Percentiles rank a stretch among this genome's conserved stretches.
Conservation (phyloP, 2,329 filamentous ascomycete species). For the Byssoonygena ceratinophila region DNA sequence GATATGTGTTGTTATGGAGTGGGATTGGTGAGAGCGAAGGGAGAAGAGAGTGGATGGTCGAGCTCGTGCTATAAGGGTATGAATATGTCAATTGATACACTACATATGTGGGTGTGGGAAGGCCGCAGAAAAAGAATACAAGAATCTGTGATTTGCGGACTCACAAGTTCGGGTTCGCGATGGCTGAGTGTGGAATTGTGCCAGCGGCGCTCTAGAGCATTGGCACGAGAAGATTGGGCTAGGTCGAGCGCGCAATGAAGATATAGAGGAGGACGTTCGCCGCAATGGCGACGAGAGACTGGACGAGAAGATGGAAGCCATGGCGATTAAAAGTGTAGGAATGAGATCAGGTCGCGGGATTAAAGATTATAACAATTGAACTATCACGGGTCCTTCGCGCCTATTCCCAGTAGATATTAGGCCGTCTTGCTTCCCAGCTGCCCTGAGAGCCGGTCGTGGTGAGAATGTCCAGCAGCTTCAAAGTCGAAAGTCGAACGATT, state of each 20-base stretch:
- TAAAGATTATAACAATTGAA: neutral
- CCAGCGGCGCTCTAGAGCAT: constrained; percentile 3
- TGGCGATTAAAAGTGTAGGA: neutral
- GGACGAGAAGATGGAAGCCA: constrained; percentile 19
- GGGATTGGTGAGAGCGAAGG: constrained; percentile 12
- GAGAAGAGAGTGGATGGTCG: constrained; percentile 1
- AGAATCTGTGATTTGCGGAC: neutral
- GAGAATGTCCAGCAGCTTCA: neutral
- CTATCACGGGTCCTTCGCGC: neutral
- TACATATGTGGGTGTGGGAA: neutral
- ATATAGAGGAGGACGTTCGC: constrained; percentile 16
- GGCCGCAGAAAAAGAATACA: no score
- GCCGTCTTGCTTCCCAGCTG: neutral
- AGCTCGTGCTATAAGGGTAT: neutral
- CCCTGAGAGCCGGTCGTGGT: neutral
- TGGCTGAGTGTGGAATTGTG: constrained; percentile 8
- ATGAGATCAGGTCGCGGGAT: neutral
- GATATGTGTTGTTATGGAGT: constrained; percentile 14
- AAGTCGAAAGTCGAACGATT: constrained; percentile 4
- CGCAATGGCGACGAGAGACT: constrained; percentile 28
- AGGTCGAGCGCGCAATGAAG: constrained; percentile 10
- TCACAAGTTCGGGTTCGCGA: constrained; percentile 11
- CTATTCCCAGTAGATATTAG: neutral
- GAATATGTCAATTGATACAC: neutral
- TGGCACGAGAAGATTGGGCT: constrained; percentile 1